These are phyloP conservation scores for Striga hermonthica DNA, from an alignment of 305 asterid species.

Conservation along the genomic window DNA sequence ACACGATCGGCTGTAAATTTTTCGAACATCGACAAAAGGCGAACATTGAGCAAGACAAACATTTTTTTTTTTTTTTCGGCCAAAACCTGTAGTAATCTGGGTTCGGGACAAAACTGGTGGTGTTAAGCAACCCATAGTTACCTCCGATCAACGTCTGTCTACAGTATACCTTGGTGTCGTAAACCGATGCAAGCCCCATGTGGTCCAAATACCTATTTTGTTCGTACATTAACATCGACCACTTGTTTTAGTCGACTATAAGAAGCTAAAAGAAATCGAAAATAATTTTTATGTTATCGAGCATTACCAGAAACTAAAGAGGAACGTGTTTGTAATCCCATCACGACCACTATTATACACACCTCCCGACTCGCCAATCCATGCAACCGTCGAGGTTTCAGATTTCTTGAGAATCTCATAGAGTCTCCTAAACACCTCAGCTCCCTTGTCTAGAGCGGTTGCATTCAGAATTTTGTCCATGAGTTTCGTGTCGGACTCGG, in stretches of 20 bases:
- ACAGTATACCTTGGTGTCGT: constrained; percentile 55
- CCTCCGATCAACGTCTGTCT: constrained; percentile 64
- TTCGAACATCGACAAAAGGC: not conserved
- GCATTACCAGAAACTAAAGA: constrained; percentile 57
- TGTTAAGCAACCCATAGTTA: constrained; percentile 62
- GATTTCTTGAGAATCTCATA: constrained; percentile 36
- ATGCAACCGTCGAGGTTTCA: constrained; percentile 40
- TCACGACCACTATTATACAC: constrained; percentile 53
- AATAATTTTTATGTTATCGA: too few relatives aligned
- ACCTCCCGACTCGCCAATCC: constrained; percentile 75
- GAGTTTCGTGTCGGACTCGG: constrained; percentile 29
- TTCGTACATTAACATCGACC: constrained; percentile 3
- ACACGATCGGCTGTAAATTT: not conserved
- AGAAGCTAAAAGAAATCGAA: not conserved
- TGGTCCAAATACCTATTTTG: constrained; percentile 55
- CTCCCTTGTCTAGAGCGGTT: constrained; percentile 49
- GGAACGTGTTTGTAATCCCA: constrained; percentile 54
- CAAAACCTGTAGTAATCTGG: constrained; percentile 69
- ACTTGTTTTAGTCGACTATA: too few relatives aligned
- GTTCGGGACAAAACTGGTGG: constrained; percentile 52
- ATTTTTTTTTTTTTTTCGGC: not conserved
- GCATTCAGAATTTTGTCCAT: constrained; percentile 51
- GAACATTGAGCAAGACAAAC: not conserved
- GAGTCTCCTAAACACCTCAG: constrained; percentile 36
- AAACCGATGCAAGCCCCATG: constrained; percentile 55